A percentile compares a stretch with the other conserved stretches of the same genome.
Evolutionary conservation across 257 asterid genomes (phyloP).

Genomic region (Osmanthus fragrans): DNA sequence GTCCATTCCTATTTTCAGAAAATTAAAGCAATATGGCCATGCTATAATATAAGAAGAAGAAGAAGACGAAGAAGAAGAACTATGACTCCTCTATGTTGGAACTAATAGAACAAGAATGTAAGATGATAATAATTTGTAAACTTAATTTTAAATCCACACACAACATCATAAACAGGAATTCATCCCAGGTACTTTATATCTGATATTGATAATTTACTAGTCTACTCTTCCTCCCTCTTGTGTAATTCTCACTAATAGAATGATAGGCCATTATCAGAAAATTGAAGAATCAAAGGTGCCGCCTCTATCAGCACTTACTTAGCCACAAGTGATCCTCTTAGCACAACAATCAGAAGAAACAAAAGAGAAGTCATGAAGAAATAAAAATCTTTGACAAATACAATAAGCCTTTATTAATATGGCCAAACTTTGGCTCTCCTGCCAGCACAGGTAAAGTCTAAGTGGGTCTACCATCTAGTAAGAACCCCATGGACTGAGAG

Average conservation of each 20-base stretch:
- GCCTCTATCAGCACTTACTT: background rate
- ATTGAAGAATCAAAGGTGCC: background rate
- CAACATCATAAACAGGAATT: background rate
- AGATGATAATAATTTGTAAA: background rate
- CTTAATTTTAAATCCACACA: conserved; percentile 2
- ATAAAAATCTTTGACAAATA: background rate
- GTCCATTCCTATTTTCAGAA: conserved; percentile 62
- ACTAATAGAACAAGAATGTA: background rate
- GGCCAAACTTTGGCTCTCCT: background rate
- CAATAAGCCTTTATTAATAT: background rate
- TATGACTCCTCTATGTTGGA: background rate
- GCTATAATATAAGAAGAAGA: background rate
- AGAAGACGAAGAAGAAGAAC: background rate
- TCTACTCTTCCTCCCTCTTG: background rate
- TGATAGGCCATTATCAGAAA: background rate
- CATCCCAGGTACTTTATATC: background rate
- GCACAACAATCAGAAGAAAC: background rate
- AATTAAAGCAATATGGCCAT: conserved; percentile 8
- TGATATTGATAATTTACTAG: background rate
- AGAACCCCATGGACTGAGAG: background rate
- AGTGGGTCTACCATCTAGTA: background rate
- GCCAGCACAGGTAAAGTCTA: background rate
- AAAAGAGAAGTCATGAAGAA: background rate
- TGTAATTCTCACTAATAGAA: background rate
- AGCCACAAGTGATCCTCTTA: background rate